phyloP scores from a whole-genome alignment of 768 basidiomycete genomes.

The Suillus variegatus region DNA sequence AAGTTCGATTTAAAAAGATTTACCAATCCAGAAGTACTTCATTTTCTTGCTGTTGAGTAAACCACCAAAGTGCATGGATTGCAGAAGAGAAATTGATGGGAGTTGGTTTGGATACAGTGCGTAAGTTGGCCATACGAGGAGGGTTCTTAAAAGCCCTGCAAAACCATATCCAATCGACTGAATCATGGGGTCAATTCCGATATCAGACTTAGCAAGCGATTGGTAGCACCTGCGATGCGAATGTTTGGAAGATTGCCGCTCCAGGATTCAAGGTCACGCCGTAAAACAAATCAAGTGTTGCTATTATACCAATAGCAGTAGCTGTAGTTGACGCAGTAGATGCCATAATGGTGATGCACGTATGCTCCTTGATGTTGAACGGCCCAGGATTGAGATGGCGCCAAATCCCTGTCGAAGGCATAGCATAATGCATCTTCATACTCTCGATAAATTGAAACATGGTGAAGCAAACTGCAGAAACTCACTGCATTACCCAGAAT shows the following conservation, averaged over 20 bases:
- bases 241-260: slow-evolving; percentile 57
- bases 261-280: slow-evolving; percentile 48
- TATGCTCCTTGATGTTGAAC: slow-evolving; percentile 66
- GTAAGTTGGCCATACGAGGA: slow-evolving; percentile 55
- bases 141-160: slow-evolving; percentile 42
- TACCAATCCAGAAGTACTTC: slow-evolving; percentile 58
- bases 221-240: slow-evolving; percentile 40
- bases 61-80: slow-evolving; percentile 53
- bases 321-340: slow-evolving; percentile 61
- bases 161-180: slow-evolving; percentile 43
- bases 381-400: slow-evolving; percentile 63
- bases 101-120: slow-evolving; percentile 56
- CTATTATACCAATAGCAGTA: slow-evolving; percentile 59
- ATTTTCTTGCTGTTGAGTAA: slow-evolving; percentile 50
- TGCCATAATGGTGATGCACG: slow-evolving; percentile 61
- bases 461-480: slow-evolving; percentile 28
- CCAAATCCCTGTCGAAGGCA: slow-evolving; percentile 34
- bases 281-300: slow-evolving; percentile 59
- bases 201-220: slow-evolving; percentile 30
- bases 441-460: not conserved
- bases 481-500: slow-evolving; percentile 52
- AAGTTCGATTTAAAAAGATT: not conserved
- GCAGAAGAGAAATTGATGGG: slow-evolving; percentile 51
- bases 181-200: not conserved
- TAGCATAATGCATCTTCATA: slow-evolving; percentile 16